Base-by-base conservation (phyloP, 306 rosid genomes). In the Sphenostylis stenocarpa region DNA sequence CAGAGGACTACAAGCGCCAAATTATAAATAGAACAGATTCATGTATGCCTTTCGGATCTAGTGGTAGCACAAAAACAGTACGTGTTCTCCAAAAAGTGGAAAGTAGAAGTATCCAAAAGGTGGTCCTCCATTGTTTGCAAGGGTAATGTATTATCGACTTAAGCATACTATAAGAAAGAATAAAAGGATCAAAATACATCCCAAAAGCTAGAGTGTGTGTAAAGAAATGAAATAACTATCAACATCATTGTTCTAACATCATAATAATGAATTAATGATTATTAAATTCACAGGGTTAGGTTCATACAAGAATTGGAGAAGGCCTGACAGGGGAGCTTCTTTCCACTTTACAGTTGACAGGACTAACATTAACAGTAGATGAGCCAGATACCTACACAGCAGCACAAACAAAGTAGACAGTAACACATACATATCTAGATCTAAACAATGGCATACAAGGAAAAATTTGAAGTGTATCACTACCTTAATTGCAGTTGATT, bases 311-410 rank as follows among this genome's bases (percentile, higher is more conserved):
- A 85, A 88, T 88, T 21, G 93, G 85, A 70, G 91, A 77, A 16
- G 96, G 89, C 82, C 91, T 86, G 77, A 75, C 93, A 75, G 95
- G 95, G 28, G 98, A 93, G 86, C 88, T 86, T 80, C 92, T 91
- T 73, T 87, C 93, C 75, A 90, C 87, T 86, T 91, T 93, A 80
- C 97, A 87, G 84, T 84, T 91, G 83, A 88, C 87, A 1, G 91
- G 90, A 84, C 76, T 88, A 45, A 21, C 93, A 81, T 80, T 60
- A 67, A 84, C 67, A 65, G 89, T 83, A 77, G 91, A 73, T 55
- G 92, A 41, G 77, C 90, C 93, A 44, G 95, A 80, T 52, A 82
- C 88, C 98, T 93, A 75, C 55, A 61, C 57, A 67, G 62, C 41
- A 72, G 62, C 41, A 72, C 21, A 77, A 79, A 86, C 80, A 73